Base-by-base conservation (phyloP, 176 grass and related monocot species). In the Neostapfia colusana region DNA sequence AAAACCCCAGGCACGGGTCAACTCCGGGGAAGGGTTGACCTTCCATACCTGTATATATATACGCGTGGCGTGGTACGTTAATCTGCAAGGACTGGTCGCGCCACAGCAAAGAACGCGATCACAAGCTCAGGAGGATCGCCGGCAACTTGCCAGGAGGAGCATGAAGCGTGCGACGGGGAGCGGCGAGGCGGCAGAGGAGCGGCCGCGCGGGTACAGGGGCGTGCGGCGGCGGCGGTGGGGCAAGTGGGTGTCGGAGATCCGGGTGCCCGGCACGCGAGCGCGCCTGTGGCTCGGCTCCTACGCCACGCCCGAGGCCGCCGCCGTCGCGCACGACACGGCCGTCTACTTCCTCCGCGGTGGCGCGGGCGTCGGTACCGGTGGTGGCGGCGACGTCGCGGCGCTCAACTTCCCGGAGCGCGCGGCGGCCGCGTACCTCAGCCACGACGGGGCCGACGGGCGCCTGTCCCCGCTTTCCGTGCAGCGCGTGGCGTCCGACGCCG, bases 211-310 rank as follows among this genome's bases (percentile, higher is more conserved):
- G 67, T 97, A 97, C 90, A 97, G 72, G 41, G 90, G 86, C 24
- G 86, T 92, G 64, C 45, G 90, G 83, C 67, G 84, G 43, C 70
- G 83, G 42, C 85, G 85, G 15, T 92, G 90, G 90, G 90, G 90
- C 0, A 92, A 89, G 75, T 92, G 90, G 90, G 90, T 89, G 18
- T 92, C 86, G 5, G 90, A 89, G 80, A 92, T 92, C 83, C 64
- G 90, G 45, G 88, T 93, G 62, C 87, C 88, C 20, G 93, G 88
- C 51, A 84, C 88, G 35, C 63, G 83, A 20, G 85, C 89, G 61
- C 89, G 90, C 26, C 84, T 97, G 76, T 97, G 93, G 93, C 93
- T 97, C 14, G 93, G 90, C 0, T 97, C 93, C 24, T 97, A 97
- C 83, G 77, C 93, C 31, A 97, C 90, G 0, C 76, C 93, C 2